Conservation (phyloP, 805 yeast species). For the Sugiyamaella qingdaonensis region DNA sequence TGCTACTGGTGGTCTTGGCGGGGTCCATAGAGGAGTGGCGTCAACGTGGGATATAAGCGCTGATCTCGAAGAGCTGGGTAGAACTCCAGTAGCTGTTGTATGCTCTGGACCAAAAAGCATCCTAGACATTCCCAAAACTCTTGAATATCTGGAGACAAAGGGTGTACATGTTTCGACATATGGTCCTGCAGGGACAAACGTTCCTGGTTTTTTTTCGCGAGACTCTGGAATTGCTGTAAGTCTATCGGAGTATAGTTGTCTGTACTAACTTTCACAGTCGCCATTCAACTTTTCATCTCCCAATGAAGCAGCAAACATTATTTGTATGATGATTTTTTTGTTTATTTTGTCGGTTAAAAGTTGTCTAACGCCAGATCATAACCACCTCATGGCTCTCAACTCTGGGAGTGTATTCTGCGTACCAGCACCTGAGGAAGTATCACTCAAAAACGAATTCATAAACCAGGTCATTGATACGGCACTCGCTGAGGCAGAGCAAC, state of each 20-base stretch:
- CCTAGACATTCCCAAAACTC: slow-evolving; percentile 70
- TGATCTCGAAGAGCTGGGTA: slow-evolving; percentile 77
- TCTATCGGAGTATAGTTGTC: neutral
- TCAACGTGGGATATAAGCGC: slow-evolving; percentile 77
- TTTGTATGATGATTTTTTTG: slow-evolving; percentile 35
- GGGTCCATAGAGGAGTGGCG: slow-evolving; percentile 79
- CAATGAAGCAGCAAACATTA: slow-evolving; percentile 57
- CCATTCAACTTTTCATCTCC: slow-evolving; percentile 59
- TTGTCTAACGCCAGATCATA: slow-evolving; percentile 29
- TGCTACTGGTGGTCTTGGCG: slow-evolving; percentile 93
- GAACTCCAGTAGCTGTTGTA: slow-evolving; percentile 83
- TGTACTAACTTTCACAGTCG: slow-evolving; percentile 33
- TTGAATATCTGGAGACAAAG: slow-evolving; percentile 85
- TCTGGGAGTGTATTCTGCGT: slow-evolving; percentile 78
- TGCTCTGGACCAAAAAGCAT: slow-evolving; percentile 91
- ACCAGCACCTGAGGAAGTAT: slow-evolving; percentile 68
- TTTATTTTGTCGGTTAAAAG: neutral
- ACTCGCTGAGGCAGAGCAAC: slow-evolving; percentile 46
- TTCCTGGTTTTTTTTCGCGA: slow-evolving; percentile 81
- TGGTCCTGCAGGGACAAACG: slow-evolving; percentile 47
- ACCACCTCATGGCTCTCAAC: slow-evolving; percentile 45
- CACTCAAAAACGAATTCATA: slow-evolving; percentile 53
- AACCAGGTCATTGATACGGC: slow-evolving; percentile 56
- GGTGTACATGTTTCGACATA: slow-evolving; percentile 80
- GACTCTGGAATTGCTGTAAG: slow-evolving; percentile 57